Base-by-base conservation (phyloP, 371 early-diverging fungal genomes). In the Rhizopus arrhizus region DNA sequence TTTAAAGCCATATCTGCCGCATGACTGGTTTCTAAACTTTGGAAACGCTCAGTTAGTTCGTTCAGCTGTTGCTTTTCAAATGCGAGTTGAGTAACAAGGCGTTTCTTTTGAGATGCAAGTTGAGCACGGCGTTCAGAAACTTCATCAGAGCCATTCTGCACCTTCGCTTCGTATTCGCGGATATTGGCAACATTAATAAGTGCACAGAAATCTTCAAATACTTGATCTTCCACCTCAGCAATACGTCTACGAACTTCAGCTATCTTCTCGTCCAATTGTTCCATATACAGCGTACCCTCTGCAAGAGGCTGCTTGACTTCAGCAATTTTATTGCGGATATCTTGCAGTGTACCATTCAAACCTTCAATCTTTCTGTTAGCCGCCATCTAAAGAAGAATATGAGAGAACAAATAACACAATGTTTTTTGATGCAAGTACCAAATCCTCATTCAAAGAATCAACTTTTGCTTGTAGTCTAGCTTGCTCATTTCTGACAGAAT, bases 191-290 rank as follows among this genome's bases (percentile, higher is more conserved):
- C 85, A 4, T 85, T 82, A 36, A 92, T 84, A 4, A 69, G 64
- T 13, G 55, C 49, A 72, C 97, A 96, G 59, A 98, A 94, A 0
- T 78, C 78, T 0, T 78, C 83, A 78, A 96, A 98, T 4, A 91
- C 69, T 29, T 79, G 68, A 53, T 90, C 88, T 56, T 95, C 93
- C 7, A 90, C 82, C 6, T 68, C 64, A 48, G 81, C 73, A 53
- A 96, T 84, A 9, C 61, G 53, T 3, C 65, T 66, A 58, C 88
- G 82, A 12, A 88, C 52, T 16, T 62, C 49, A 4, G 66, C 56
- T 10, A 80, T 74, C 6, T 41, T 57, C 3, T 28, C 38, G 28
- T 81, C 72, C 51, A 89, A 60, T 43, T 82, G 74, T 42, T 61
- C 49, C 28, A 60, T 53, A 10, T 49, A 63, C 28, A 48, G 7